These are phyloP conservation scores for Podosphaera xanthii DNA, from an alignment of 2,329 filamentous ascomycete genomes.

Conservation along the genomic window DNA sequence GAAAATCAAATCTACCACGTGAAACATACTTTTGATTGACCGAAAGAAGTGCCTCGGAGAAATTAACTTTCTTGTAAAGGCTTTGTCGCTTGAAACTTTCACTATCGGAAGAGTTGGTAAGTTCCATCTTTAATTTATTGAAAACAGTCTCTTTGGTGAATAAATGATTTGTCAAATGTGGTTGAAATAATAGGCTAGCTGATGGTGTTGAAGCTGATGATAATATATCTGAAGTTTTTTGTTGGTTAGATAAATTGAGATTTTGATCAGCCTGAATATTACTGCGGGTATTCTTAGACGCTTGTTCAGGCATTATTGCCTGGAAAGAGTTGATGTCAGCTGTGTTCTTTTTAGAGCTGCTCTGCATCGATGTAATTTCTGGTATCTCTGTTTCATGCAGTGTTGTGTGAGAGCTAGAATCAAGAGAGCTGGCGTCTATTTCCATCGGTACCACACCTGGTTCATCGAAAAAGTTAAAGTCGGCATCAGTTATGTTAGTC, in stretches of 20 bases:
- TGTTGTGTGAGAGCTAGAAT: not conserved
- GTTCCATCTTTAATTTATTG: constrained; percentile 7
- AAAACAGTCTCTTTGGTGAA: constrained; percentile 15
- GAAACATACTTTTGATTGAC: constrained; percentile 15
- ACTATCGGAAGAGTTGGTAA: not conserved
- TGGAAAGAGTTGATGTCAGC: not conserved
- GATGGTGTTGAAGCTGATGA: not conserved
- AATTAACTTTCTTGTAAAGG: constrained; percentile 13
- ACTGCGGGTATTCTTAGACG: not conserved
- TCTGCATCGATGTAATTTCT: not conserved
- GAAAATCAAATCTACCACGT: constrained; percentile 13
- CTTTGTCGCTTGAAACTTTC: constrained; percentile 7
- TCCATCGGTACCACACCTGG: constrained; percentile 17
- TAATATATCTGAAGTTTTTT: not conserved
- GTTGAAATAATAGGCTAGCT: not conserved
- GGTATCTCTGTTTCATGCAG: not conserved
- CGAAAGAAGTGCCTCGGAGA: constrained; percentile 12
- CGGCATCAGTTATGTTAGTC: constrained; percentile 53
- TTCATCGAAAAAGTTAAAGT: constrained; percentile 68
- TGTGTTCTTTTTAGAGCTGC: not conserved
- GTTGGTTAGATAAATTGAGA: not conserved
- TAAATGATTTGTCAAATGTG: constrained; percentile 1
- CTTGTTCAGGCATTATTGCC: not conserved
- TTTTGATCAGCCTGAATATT: not conserved
- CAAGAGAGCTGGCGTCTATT: constrained; percentile 5